A percentile compares a stretch with the other conserved stretches of the same genome.
phyloP scores from a whole-genome alignment of 2,329 filamentous ascomycete genomes.

The Aureobasidium lini region DNA sequence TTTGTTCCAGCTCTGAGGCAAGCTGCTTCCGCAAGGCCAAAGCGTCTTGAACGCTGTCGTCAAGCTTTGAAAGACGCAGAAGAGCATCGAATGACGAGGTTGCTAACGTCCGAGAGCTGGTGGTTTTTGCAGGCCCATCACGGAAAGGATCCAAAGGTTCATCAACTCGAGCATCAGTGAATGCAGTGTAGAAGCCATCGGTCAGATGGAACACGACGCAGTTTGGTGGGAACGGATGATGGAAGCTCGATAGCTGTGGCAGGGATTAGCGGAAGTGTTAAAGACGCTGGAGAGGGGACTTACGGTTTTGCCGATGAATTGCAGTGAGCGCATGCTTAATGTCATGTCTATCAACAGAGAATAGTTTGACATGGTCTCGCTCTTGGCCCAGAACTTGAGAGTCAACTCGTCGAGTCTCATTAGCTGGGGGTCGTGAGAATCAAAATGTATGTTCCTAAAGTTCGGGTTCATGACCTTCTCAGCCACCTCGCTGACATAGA shows the following conservation, averaged over 20 bases:
- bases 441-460: slow-evolving; percentile 77
- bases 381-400: slow-evolving; percentile 67
- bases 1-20: slow-evolving; percentile 65
- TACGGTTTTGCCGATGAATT: slow-evolving; percentile 64
- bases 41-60: slow-evolving; percentile 86
- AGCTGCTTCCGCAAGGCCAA: slow-evolving; percentile 67
- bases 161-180: slow-evolving; percentile 55
- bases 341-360: slow-evolving; percentile 65
- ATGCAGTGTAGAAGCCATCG: slow-evolving; percentile 77
- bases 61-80: slow-evolving; percentile 80
- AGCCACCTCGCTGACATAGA: slow-evolving; percentile 84
- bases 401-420: slow-evolving; percentile 59
- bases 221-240: slow-evolving; percentile 70
- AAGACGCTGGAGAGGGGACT: slow-evolving; percentile 14
- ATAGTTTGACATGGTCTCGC: slow-evolving; percentile 45
- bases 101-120: slow-evolving; percentile 41
- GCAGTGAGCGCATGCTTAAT: slow-evolving; percentile 63
- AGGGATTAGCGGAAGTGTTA: not conserved
- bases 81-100: slow-evolving; percentile 82
- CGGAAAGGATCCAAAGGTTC: slow-evolving; percentile 23
- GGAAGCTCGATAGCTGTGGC: slow-evolving; percentile 48
- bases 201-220: slow-evolving; percentile 77
- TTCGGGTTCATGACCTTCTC: slow-evolving; percentile 82
- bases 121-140: slow-evolving; percentile 28
- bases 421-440: slow-evolving; percentile 52